A percentile compares a stretch with the other conserved stretches of the same genome.
phyloP scores from a whole-genome alignment of 495 filamentous ascomycete species.

The Saxophila tyrrhenica region DNA sequence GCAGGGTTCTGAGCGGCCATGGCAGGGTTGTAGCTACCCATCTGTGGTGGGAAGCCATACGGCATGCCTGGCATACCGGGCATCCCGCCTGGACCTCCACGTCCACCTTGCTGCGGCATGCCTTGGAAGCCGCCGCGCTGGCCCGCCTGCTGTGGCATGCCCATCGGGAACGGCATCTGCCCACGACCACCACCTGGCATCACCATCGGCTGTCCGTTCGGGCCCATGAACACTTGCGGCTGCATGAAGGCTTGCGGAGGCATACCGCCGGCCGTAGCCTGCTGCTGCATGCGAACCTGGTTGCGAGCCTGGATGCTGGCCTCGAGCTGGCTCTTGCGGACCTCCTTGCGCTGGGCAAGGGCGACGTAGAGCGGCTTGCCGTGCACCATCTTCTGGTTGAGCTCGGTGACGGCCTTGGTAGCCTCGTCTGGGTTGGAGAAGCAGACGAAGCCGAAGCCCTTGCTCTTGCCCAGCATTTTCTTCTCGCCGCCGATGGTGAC shows the following conservation, averaged over 20 bases:
- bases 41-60: constrained; percentile 60
- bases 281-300: constrained; percentile 95
- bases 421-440: constrained; percentile 98
- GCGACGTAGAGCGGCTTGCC: constrained; percentile 97
- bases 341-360: constrained; percentile 97
- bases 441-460: constrained; percentile 99
- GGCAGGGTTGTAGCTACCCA: constrained; percentile 47
- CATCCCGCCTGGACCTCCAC: constrained; percentile 56
- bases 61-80: constrained; percentile 72
- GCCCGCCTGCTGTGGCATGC: constrained; percentile 72
- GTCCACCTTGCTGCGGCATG: constrained; percentile 75
- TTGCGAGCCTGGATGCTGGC: constrained; percentile 98
- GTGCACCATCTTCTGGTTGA: constrained; percentile 98
- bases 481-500: constrained; percentile 47
- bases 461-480: constrained; percentile 87
- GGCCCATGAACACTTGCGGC: constrained; percentile 72
- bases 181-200: constrained; percentile 59
- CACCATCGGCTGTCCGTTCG: constrained; percentile 45
- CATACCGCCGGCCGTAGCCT: constrained; percentile 84
- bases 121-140: constrained; percentile 63
- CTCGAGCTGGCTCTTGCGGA: constrained; percentile 96
- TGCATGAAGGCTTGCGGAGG: constrained; percentile 72
- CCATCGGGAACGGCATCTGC: constrained; percentile 77
- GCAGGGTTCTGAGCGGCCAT: constrained; percentile 26
- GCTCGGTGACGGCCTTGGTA: constrained; percentile 95